These are phyloP conservation scores for Schwanniomyces sp. DNA, from an alignment of 805 yeast genomes.

Conservation along the genomic window DNA sequence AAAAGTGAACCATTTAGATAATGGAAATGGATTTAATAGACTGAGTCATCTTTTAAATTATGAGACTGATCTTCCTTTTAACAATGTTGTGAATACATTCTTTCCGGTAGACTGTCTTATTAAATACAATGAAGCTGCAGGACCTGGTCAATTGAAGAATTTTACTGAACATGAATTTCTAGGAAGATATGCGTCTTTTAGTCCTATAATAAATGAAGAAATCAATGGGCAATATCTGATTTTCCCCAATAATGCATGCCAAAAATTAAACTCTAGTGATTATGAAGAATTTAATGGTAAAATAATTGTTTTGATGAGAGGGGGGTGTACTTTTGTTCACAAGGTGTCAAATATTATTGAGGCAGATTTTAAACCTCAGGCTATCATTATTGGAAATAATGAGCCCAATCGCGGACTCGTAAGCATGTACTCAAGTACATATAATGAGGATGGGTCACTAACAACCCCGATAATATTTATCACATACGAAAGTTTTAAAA, in stretches of 20 bases:
- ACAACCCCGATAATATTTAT: slow-evolving; percentile 54
- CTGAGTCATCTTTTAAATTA: neutral
- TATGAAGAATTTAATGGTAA: slow-evolving; percentile 18
- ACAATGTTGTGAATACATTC: slow-evolving; percentile 36
- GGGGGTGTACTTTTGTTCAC: slow-evolving; percentile 54
- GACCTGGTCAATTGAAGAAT: slow-evolving; percentile 8
- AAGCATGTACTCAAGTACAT: slow-evolving; percentile 53
- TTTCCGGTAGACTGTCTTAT: slow-evolving; percentile 41
- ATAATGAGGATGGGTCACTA: slow-evolving; percentile 38
- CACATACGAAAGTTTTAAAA: slow-evolving; percentile 41
- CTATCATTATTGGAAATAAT: slow-evolving; percentile 59
- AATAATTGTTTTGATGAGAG: slow-evolving; percentile 38
- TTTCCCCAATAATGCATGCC: slow-evolving; percentile 31
- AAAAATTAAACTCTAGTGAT: slow-evolving; percentile 10
- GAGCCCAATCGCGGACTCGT: slow-evolving; percentile 45
- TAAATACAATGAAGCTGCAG: slow-evolving; percentile 24
- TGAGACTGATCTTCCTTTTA: slow-evolving; percentile 32
- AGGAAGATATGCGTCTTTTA: slow-evolving; percentile 43
- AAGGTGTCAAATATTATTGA: slow-evolving; percentile 48
- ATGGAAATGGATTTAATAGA: neutral
- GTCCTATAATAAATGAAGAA: slow-evolving; percentile 28
- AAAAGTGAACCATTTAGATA: neutral
- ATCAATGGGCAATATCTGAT: slow-evolving; percentile 24
- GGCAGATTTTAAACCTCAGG: slow-evolving; percentile 38
- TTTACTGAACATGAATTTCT: slow-evolving; percentile 16